These are phyloP conservation scores for Suillus plorans DNA, from an alignment of 768 basidiomycete species.

Conservation along the genomic window DNA sequence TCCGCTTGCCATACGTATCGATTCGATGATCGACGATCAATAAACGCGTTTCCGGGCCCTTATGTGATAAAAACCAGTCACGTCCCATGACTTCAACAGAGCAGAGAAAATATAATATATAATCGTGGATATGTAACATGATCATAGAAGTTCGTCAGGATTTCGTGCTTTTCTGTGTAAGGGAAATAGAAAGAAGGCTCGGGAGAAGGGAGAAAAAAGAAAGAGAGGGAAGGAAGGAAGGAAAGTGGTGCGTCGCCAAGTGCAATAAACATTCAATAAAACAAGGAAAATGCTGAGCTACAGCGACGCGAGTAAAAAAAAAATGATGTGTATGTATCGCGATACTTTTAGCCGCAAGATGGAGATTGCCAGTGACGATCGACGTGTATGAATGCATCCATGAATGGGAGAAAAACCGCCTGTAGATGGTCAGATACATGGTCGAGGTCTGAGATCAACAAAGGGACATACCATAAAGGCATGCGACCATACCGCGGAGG, in stretches of 20 bases:
- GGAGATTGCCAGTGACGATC: neutral
- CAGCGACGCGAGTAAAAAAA: slow-evolving; percentile 4
- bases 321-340: slow-evolving; percentile 10
- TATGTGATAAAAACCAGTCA: slow-evolving; percentile 26
- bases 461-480: neutral
- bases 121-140: slow-evolving; percentile 5
- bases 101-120: neutral
- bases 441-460: neutral
- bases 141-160: slow-evolving; percentile 4
- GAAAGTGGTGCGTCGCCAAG: slow-evolving; percentile 5
- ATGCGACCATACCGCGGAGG: neutral
- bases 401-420: neutral
- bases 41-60: slow-evolving; percentile 14
- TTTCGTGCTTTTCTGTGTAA: slow-evolving; percentile 3
- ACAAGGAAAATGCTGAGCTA: slow-evolving; percentile 1
- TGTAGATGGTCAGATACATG: neutral
- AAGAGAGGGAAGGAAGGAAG: neutral
- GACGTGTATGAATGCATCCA: slow-evolving; percentile 4
- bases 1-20: too few species aligned
- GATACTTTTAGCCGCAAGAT: slow-evolving; percentile 12
- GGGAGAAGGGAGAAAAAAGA: neutral
- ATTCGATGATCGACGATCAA: too few species aligned
- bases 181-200: neutral
- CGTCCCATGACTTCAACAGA: neutral
- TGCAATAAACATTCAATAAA: slow-evolving; percentile 4